Conservation (phyloP, 2,329 filamentous ascomycete genomes). For the Neonectria faginata region DNA sequence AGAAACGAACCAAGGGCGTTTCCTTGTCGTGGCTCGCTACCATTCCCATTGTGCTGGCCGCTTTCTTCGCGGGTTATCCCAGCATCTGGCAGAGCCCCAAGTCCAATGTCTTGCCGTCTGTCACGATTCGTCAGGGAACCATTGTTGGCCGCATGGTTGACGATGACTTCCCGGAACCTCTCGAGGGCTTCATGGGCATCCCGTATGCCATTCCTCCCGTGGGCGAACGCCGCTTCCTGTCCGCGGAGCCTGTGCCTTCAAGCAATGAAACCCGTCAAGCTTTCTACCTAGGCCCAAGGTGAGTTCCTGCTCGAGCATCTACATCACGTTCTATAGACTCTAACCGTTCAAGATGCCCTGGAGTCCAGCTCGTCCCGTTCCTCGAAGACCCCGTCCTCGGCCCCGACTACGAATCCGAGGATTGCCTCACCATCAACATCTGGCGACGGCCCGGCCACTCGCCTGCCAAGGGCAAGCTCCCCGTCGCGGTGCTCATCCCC, state of each 20-base stretch:
- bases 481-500: conserved; percentile 44
- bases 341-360: conserved; percentile 44
- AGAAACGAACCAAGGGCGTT: conserved; percentile 19
- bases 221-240: conserved; percentile 56
- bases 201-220: conserved; percentile 60
- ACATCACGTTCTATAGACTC: background rate
- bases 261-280: conserved; percentile 45
- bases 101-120: conserved; percentile 30
- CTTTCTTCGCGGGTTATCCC: conserved; percentile 32
- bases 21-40: conserved; percentile 33
- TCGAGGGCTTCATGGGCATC: conserved; percentile 59
- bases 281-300: conserved; percentile 41
- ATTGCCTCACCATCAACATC: conserved; percentile 45
- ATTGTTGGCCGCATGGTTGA: conserved; percentile 48
- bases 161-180: conserved; percentile 47
- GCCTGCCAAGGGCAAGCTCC: conserved; percentile 37
- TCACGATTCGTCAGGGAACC: conserved; percentile 47
- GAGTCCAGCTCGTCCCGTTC: conserved; percentile 48
- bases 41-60: conserved; percentile 34
- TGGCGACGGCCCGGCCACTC: conserved; percentile 38
- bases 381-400: conserved; percentile 47
- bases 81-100: conserved; percentile 13
- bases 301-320: background rate
- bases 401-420: conserved; percentile 47
- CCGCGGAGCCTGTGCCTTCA: conserved; percentile 45